Base-by-base conservation (phyloP, 306 rosid genomes). In the Argentina anserina region DNA sequence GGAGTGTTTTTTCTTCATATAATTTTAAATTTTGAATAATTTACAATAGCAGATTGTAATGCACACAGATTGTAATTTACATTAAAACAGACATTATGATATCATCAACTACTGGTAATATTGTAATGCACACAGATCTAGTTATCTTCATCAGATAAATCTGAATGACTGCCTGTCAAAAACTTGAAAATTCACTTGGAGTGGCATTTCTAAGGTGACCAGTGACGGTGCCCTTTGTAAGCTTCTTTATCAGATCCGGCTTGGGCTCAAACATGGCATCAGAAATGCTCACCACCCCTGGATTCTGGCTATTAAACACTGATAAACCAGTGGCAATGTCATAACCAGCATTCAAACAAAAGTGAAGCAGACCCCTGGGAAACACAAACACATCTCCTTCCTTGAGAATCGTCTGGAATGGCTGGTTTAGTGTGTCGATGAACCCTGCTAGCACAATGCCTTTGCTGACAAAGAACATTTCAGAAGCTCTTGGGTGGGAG, bases 331-430 rank as follows among this genome's bases (percentile, higher is more conserved):
- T 80, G 31, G 92, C 92, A 36, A 2, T 69, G 14, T 78, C 85
- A 2, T 40, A 81, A 7, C 93, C 92, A 29, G 37, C 75, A n/a
- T 89, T 90, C 10, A 79, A 52, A 67, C 73, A 72, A 75, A 67
- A 87, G 79, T 93, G 98, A 47, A 87, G 84, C 80, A 93, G 78
- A 8, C 92, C 98, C 52, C 73, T 86, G 11, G 98, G 98, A 70
- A 93, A 74, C 49, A 90, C 88, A 69, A 86, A 81, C 15, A 90
- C 90, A 40, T 89, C 98, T 56, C 97, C 96, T 25, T 58, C 82
- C 2, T 20, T 61, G 1, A 90, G 76, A 60, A 36, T 0, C 41
- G 59, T 36, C 18, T 82, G 89, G 71, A 90, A 90, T 26, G 83
- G 36, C 59, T 75, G 45, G 81, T 83, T 87, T 47, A 75, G 69